Base-by-base conservation (phyloP, 1,284 basidiomycete genomes). In the Tausonia pullulans region DNA sequence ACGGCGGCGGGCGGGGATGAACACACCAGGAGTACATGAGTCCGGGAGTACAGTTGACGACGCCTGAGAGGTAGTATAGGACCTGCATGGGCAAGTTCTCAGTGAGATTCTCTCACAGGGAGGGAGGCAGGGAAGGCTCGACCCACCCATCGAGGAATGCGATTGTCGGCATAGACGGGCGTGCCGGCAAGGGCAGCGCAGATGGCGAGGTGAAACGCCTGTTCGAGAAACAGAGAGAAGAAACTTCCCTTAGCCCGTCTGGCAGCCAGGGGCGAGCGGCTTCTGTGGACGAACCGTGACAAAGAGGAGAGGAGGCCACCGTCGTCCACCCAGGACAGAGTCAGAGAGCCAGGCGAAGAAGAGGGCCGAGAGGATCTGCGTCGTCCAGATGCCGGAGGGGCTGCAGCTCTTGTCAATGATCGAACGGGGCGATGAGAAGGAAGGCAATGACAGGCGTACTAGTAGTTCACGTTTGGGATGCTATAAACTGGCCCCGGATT, bases 31-130 rank as follows among this genome's bases (percentile, higher is more conserved):
- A 66, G 57, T 70, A 70, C 1, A 70, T 61, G 2, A 70, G 53
- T 5, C 69, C 69, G 0, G 68, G 69, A 14, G 69, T 70, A 50
- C 65, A 67, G 46, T 70, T 69, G 8, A 70, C 69, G 6, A 70
- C 44, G 3, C 69, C 69, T 0, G 67, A 63, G n/a, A 70, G 52
- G 48, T 70, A 70, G 61, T 70, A 70, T 48, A 68, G 50, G 4
- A 60, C 57, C 55, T 43, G 46, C 11, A 6, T 5, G 7, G 10
- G 49, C 11, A 48, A 13, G 13, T 8, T 14, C 8, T n/a, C 13
- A 59, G 7, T 45, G 43, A 48, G 5, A 16, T 48, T 9, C 41
- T 1, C 10, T 48, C 44, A 43, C 3, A 45, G 16, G n/a, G 39
- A 44, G 43, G 39, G 40, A 39, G 8, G n/a, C 16, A 57, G 43